Conservation (phyloP, 306 rosid genomes). For the Vigna nakashimae region DNA sequence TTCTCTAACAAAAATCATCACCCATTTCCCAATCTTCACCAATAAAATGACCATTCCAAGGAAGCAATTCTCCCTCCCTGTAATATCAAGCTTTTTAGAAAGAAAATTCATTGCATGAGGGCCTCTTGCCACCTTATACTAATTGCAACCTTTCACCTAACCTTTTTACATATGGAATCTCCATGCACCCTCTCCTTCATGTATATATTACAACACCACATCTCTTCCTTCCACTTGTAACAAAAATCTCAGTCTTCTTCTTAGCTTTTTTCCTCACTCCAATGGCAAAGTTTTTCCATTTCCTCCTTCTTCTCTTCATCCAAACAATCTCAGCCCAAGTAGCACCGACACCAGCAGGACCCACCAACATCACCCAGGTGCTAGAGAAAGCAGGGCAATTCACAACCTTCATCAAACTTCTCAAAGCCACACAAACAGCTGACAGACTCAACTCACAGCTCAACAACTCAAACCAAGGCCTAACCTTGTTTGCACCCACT, state of each 20-base stretch:
- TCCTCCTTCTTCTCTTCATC: constrained; percentile 36
- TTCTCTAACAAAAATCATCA: constrained; percentile 3
- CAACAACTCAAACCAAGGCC: constrained; percentile 82
- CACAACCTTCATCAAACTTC: constrained; percentile 78
- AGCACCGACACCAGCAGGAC: constrained; percentile 71
- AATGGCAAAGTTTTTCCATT: constrained; percentile 46
- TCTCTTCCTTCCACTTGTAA: constrained; percentile 37
- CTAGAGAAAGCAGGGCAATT: constrained; percentile 91
- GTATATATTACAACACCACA: constrained; percentile 23
- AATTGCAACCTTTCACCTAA: constrained; percentile 66
- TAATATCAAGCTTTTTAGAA: constrained; percentile 27
- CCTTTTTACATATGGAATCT: constrained; percentile 33
- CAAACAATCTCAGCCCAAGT: constrained; percentile 16
- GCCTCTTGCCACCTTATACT: constrained; percentile 57
- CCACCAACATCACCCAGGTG: constrained; percentile 68
- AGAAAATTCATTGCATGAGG: constrained; percentile 47
- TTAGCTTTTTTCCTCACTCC: not conserved
- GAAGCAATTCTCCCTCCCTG: constrained; percentile 45
- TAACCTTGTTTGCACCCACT: constrained; percentile 90
- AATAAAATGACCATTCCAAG: constrained; percentile 61
- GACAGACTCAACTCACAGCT: constrained; percentile 83
- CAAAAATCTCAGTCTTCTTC: not conserved
- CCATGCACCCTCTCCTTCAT: constrained; percentile 38
- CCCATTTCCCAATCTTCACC: constrained; percentile 1
- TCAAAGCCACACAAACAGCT: constrained; percentile 63